Base-by-base conservation (phyloP, 352 stramenopile species). In the Pythium coloratum region DNA sequence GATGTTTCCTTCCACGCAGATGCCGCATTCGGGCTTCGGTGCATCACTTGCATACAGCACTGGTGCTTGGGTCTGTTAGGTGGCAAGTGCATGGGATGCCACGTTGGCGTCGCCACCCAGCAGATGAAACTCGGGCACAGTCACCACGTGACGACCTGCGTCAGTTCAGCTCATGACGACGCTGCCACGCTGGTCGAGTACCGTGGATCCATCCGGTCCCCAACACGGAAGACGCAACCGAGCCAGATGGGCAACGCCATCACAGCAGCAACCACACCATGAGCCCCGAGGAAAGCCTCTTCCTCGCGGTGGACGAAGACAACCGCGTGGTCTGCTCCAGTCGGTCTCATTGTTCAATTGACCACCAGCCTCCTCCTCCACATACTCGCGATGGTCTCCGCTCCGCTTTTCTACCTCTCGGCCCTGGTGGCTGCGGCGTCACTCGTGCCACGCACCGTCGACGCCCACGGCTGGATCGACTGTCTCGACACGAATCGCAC, bases 401-500 rank as follows among this genome's bases (percentile, higher is more conserved):
- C 46, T 30, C 3, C 20, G 18, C 18, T 53, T 5, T 53, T 53
- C 46, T 53, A 9, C 14, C 46, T 53, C 46, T 24, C 46, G 7
- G 46, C 46, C n/a, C n/a, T 53, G 46, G 46, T 12, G 46, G 20
- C n/a, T n/a, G 16, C 18, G 18, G 46, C 46, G 3, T 53, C 46
- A n/a, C n/a, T 53, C 18, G 9, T 53, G 46, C 18, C 8, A 2
- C 7, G 5, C n/a, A 14, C 46, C 10, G 46, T n/a, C 46, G 14
- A 44, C 8, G 69, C 47, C 16, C 60, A 72, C 32, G 72, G 60
- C 4, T 84, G 76, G 74, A 70, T 82, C 20, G 72, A 80, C 51
- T 84, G 72, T 33, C 62, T 84, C 30, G 76, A 81, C 58, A 70
- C 73, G 42, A 68, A 68, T 53, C 71, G 72, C 67, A 62, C 66